These are phyloP conservation scores for Alopecurus myosuroides DNA, from an alignment of 176 grass and related monocot species.

Conservation along the genomic window DNA sequence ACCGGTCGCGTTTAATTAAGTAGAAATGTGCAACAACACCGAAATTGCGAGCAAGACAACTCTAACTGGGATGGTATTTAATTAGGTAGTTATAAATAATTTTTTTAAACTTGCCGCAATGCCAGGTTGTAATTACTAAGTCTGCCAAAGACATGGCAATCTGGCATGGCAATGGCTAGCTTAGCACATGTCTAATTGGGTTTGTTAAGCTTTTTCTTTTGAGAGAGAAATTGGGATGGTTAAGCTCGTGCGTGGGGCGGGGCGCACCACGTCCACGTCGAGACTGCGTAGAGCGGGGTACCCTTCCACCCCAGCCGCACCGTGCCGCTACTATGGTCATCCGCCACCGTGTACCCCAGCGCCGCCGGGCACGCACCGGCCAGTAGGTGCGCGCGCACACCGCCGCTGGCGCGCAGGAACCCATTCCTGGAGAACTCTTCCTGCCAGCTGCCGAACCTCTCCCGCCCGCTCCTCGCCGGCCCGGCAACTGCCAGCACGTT, in stretches of 20 bases:
- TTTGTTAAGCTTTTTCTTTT: constrained; percentile 12
- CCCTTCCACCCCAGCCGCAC: constrained; percentile 66
- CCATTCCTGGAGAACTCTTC: constrained; percentile 35
- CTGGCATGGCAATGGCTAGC: not conserved
- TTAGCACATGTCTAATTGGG: not conserved
- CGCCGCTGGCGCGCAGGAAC: constrained; percentile 21
- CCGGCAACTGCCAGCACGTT: constrained; percentile 50
- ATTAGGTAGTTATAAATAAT: no score
- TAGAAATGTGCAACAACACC: no score
- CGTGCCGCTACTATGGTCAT: constrained; percentile 38
- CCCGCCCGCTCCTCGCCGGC: constrained; percentile 28
- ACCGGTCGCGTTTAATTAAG: no score
- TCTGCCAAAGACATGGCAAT: not conserved
- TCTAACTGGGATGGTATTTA: no score
- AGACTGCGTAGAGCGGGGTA: constrained; percentile 38
- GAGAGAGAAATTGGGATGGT: not conserved
- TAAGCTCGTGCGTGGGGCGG: constrained; percentile 5
- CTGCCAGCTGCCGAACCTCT: constrained; percentile 40
- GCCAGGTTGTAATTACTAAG: not conserved
- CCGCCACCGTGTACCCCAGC: constrained; percentile 42
- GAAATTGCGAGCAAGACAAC: no score
- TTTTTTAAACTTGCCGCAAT: not conserved
- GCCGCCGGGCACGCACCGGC: constrained; percentile 38
- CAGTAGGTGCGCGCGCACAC: constrained; percentile 47
- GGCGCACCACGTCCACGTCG: constrained; percentile 39